A percentile compares a stretch with the other conserved stretches of the same genome.
Evolutionary conservation across 2,329 filamentous ascomycete genomes (phyloP).

Genomic region (Xylaria sp.): DNA sequence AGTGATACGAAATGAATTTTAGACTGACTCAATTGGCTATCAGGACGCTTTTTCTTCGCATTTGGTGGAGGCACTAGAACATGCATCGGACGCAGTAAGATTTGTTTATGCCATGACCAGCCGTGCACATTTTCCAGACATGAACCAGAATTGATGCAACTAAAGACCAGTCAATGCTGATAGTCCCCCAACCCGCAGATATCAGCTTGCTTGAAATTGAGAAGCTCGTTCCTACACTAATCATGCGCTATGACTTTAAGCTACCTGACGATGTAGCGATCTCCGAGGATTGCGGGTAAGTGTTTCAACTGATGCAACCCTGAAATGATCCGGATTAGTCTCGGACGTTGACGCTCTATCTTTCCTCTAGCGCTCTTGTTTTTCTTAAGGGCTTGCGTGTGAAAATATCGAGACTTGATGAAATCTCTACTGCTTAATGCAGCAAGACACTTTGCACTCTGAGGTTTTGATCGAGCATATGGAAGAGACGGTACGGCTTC

Average conservation of each 20-base stretch:
- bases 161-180: neutral
- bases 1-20: neutral
- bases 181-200: neutral
- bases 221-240: conserved; percentile 20
- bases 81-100: conserved; percentile 26
- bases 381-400: conserved; percentile 1
- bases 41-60: conserved; percentile 26
- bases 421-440: neutral
- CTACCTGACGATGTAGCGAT: conserved; percentile 15
- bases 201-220: conserved; percentile 28
- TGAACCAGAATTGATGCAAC: neutral
- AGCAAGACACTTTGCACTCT: neutral
- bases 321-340: neutral
- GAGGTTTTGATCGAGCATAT: neutral
- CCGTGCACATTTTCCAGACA: neutral
- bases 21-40: neutral
- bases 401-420: neutral
- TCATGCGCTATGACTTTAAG: conserved; percentile 27
- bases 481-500: neutral
- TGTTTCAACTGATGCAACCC: neutral
- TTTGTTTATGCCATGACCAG: neutral
- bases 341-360: neutral
- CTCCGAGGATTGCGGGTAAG: conserved; percentile 16
- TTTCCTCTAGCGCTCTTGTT: neutral
- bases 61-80: conserved; percentile 29